Percentiles rank a stretch among this genome's conserved stretches.
Conservation (phyloP, 1,284 basidiomycete species). For the Ustilago xerochloae region DNA sequence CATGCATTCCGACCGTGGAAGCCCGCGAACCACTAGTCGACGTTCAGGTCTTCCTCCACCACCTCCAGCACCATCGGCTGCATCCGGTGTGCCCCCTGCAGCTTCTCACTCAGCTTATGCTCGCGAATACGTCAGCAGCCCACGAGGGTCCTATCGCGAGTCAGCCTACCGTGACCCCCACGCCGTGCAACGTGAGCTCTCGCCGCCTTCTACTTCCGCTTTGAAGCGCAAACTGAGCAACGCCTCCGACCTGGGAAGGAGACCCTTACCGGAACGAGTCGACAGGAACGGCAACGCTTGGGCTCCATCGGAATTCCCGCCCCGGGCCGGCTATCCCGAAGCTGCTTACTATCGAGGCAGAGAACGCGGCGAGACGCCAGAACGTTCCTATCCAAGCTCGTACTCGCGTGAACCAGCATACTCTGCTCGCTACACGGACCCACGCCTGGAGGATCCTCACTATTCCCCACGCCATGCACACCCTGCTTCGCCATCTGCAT, state of each 20-base stretch:
- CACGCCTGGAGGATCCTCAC: slow-evolving; percentile 32
- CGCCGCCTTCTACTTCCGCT: slow-evolving; percentile 11
- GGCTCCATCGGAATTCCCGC: slow-evolving; percentile 21
- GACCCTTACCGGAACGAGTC: slow-evolving; percentile 17
- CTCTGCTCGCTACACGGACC: slow-evolving; percentile 24
- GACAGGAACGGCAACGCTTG: slow-evolving; percentile 27
- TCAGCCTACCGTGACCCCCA: slow-evolving; percentile 31
- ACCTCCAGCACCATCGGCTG: background rate
- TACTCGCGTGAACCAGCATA: slow-evolving; percentile 40
- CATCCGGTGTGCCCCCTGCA: slow-evolving; percentile 1
- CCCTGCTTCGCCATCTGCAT: slow-evolving; percentile 30
- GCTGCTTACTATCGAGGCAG: slow-evolving; percentile 24
- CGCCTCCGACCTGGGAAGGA: slow-evolving; percentile 27
- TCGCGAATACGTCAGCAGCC: slow-evolving; percentile 36
- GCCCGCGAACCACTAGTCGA: slow-evolving; percentile 24
- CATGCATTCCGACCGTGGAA: slow-evolving; percentile 37
- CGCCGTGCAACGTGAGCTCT: slow-evolving; percentile 25
- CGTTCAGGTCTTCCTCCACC: slow-evolving; percentile 17
- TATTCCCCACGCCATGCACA: slow-evolving; percentile 43
- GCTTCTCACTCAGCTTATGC: slow-evolving; percentile 18
- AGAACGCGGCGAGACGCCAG: slow-evolving; percentile 33
- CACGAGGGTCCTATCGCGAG: slow-evolving; percentile 28
- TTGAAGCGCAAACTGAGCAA: slow-evolving; percentile 44
- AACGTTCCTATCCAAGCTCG: slow-evolving; percentile 24
- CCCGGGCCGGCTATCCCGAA: slow-evolving; percentile 26